These are phyloP conservation scores for Barbarea vulgaris DNA, from an alignment of 345 rosid genomes.

Conservation along the genomic window DNA sequence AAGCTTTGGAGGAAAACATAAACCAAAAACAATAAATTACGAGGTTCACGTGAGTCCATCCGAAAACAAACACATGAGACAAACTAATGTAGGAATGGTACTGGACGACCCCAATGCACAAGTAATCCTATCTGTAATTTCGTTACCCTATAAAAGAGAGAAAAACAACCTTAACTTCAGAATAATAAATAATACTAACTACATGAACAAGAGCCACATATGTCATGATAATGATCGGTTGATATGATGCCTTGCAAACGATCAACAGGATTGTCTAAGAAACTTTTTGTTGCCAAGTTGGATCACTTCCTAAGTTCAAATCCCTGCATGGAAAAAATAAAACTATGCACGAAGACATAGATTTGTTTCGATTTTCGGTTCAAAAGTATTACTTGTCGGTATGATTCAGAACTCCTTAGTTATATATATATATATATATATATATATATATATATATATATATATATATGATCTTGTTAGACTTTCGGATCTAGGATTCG, in stretches of 20 bases:
- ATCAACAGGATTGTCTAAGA: neutral
- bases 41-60: conserved; percentile 35
- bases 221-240: conserved; percentile 16
- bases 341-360: neutral
- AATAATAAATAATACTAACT: neutral
- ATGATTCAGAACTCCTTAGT: neutral
- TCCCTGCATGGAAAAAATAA: neutral
- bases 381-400: neutral
- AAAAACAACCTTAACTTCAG: conserved; percentile 8
- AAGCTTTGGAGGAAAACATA: neutral
- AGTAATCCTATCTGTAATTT: conserved; percentile 11
- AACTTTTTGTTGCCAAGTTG: neutral
- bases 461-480: neutral
- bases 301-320: neutral
- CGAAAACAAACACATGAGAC: conserved; percentile 30
- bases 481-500: neutral
- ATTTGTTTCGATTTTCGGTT: neutral
- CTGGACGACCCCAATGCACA: conserved; percentile 24
- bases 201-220: conserved; percentile 5
- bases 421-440: no score
- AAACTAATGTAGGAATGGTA: conserved; percentile 28
- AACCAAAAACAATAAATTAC: neutral
- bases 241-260: neutral
- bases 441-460: no score
- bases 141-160: neutral